Conservation (phyloP, 2,329 filamentous ascomycete species). For the Penicillium sp. region DNA sequence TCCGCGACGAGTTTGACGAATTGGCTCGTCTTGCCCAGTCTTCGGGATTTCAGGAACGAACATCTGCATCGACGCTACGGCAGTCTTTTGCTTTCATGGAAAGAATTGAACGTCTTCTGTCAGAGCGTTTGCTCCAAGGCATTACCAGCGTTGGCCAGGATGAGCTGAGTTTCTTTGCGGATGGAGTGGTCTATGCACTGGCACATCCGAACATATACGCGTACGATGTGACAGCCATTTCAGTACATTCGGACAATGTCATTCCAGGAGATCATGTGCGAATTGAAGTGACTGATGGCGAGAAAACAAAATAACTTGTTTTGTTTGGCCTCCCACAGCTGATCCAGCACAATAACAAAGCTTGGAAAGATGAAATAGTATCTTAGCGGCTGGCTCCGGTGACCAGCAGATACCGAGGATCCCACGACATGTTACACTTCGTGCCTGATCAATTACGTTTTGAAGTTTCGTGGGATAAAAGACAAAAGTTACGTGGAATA, state of each 20-base stretch:
- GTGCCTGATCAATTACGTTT: background rate
- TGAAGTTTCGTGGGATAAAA: background rate
- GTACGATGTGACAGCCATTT: constrained; percentile 7
- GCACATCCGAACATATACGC: constrained; percentile 17
- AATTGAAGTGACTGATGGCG: background rate
- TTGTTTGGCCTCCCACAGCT: background rate
- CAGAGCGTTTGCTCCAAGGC: constrained; percentile 29
- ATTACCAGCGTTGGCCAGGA: constrained; percentile 30
- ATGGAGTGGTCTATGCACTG: constrained; percentile 33
- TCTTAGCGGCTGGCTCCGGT: constrained; percentile 13
- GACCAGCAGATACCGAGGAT: constrained; percentile 10
- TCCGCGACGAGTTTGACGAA: constrained; percentile 32
- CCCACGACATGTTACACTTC: background rate
- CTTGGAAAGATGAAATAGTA: background rate
- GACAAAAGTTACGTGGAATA: background rate
- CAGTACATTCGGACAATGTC: background rate
- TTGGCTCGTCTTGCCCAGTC: constrained; percentile 27
- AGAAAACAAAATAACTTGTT: background rate
- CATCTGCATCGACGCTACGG: constrained; percentile 8
- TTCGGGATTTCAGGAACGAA: constrained; percentile 16
- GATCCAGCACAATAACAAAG: background rate
- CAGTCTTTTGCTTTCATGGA: constrained; percentile 24
- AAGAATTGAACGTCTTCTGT: constrained; percentile 33
- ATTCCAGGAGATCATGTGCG: background rate
- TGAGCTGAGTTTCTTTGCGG: constrained; percentile 39